Base-by-base conservation (phyloP, 78 protist genomes). In the Cavenderia fasciculata region DNA sequence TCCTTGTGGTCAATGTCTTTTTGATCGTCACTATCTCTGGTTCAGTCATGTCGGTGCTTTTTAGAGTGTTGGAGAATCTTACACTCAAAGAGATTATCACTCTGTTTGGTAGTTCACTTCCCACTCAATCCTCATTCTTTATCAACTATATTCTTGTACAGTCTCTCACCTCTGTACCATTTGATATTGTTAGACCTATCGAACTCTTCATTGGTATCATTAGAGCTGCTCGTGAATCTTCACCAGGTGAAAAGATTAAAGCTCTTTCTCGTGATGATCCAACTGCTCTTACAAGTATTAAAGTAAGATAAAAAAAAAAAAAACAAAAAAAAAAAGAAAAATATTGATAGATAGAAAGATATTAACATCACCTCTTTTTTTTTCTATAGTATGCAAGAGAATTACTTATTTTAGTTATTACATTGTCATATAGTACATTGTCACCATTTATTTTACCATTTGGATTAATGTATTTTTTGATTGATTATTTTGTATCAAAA, bases 111-210 rank as follows among this genome's bases (percentile, higher is more conserved):
- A 31, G 49, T 52, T 82, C 90, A 2, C 29, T 82, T 7, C 90
- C 90, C 34, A 82, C 74, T 5, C 90, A 82, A 56, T 82, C 90
- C 2, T 68, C 90, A 31, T 82, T 82, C 59, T 82, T 82, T 56
- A 82, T 82, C 61, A 82, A 82, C 36, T 82, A 82, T 33, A 82
- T 82, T 68, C 51, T 82, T 4, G 90, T 82, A 1, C 90, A 82
- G 31, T 59, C 90, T 10, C 46, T 82, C 1, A 82, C 90, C 3
- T 82, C 90, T 1, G 90, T 82, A 2, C 78, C 90, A 56, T 6
- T 82, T 18, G 90, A 82, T 68, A 65, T 82, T 3, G 61, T 82
- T 36, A 49, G 90, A 57, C 90, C 90, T 29, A 69, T 82, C 33
- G 90, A 82, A 68, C 41, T 82, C 52, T 68, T 82, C 14, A 38